Percentiles rank a stretch among this genome's conserved stretches.
Conservation (phyloP, 371 early-diverging fungal species). For the Smittium culicis region DNA sequence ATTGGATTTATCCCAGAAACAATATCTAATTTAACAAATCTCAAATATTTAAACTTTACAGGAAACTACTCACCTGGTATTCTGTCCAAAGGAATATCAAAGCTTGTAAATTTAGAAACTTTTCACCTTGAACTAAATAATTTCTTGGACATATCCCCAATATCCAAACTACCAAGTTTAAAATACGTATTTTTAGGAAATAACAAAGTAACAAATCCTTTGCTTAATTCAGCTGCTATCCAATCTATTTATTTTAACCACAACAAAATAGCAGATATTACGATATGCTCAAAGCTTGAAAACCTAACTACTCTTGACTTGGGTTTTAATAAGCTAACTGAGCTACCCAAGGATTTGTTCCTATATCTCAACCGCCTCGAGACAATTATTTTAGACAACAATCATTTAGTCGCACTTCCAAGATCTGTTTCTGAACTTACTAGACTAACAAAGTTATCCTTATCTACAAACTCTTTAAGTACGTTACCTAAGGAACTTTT, state of each 20-base stretch:
- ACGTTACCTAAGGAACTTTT: slow-evolving; percentile 47
- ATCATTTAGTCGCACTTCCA: slow-evolving; percentile 55
- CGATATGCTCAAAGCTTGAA: slow-evolving; percentile 19
- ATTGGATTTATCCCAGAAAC: slow-evolving; percentile 56
- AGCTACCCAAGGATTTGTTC: slow-evolving; percentile 48
- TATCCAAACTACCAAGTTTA: slow-evolving; percentile 39
- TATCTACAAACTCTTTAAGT: slow-evolving; percentile 52
- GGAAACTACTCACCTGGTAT: slow-evolving; percentile 57
- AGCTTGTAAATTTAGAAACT: slow-evolving; percentile 47
- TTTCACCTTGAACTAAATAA: slow-evolving; percentile 34
- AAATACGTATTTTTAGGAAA: slow-evolving; percentile 50
- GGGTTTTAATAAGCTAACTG: slow-evolving; percentile 53
- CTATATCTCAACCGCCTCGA: slow-evolving; percentile 39
- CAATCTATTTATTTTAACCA: slow-evolving; percentile 22
- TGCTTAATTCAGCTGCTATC: slow-evolving; percentile 20
- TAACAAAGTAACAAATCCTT: slow-evolving; percentile 38
- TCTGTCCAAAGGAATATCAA: slow-evolving; percentile 46
- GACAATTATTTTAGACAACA: slow-evolving; percentile 48
- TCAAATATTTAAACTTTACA: slow-evolving; percentile 49
- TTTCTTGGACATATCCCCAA: neutral
- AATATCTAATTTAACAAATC: slow-evolving; percentile 48
- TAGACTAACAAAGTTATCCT: slow-evolving; percentile 41
- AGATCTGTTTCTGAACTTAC: slow-evolving; percentile 40
- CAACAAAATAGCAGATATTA: slow-evolving; percentile 29
- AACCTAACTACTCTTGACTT: slow-evolving; percentile 39